Percentiles rank a stretch among this genome's conserved stretches.
Evolutionary conservation across 768 basidiomycete genomes (phyloP).

Genomic region (Tylopilus sp.): DNA sequence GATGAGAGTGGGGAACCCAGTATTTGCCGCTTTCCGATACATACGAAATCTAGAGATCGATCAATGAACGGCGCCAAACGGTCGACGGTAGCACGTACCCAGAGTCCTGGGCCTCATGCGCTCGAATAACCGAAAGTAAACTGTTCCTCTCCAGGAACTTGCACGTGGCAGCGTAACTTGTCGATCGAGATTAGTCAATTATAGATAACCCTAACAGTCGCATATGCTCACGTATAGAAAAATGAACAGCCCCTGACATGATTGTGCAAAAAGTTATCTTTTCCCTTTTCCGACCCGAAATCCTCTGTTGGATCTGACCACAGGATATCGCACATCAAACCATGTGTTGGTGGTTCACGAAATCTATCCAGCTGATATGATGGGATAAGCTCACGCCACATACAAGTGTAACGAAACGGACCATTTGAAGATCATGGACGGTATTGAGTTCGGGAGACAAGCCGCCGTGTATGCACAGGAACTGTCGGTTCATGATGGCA

Average conservation of each 20-base stretch:
- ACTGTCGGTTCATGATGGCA: slow-evolving; percentile 79
- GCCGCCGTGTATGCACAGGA: slow-evolving; percentile 73
- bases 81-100: slow-evolving; percentile 51
- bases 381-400: not conserved
- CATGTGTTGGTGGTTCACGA: slow-evolving; percentile 68
- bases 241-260: slow-evolving; percentile 72
- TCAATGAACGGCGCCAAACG: not conserved
- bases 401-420: slow-evolving; percentile 31
- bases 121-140: slow-evolving; percentile 89
- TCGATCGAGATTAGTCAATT: slow-evolving; percentile 2
- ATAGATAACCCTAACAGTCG: not conserved
- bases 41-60: slow-evolving; percentile 66
- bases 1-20: slow-evolving; percentile 94
- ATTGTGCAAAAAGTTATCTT: slow-evolving; percentile 67
- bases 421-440: slow-evolving; percentile 59
- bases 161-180: slow-evolving; percentile 82
- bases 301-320: slow-evolving; percentile 76
- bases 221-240: slow-evolving; percentile 61
- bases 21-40: slow-evolving; percentile 89
- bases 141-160: slow-evolving; percentile 91
- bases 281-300: slow-evolving; percentile 64
- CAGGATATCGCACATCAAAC: slow-evolving; percentile 72
- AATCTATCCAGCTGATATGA: slow-evolving; percentile 60
- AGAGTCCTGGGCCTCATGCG: slow-evolving; percentile 96
- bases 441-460: slow-evolving; percentile 69